Conservation (phyloP, 108 stramenopile species). For the Cyclotella choctawhatcheeana region DNA sequence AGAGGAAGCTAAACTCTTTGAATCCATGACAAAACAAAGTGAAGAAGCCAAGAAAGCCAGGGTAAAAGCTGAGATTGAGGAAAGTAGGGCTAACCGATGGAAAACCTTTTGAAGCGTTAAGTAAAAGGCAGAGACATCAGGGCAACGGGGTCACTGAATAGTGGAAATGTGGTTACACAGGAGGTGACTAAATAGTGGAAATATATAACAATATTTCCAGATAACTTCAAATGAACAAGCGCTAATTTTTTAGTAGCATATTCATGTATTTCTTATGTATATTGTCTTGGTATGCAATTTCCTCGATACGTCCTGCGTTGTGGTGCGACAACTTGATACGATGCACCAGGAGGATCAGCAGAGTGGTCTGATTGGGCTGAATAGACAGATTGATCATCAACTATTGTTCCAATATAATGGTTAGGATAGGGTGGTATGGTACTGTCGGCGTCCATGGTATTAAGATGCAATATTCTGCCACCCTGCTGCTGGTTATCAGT, state of each 20-base stretch:
- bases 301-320: neutral
- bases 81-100: constrained; percentile 48
- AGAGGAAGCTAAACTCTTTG: constrained; percentile 36
- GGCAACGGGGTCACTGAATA: neutral
- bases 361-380: constrained; percentile 40
- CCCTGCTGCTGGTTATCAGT: too few species aligned
- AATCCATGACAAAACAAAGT: constrained; percentile 22
- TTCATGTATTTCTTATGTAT: neutral
- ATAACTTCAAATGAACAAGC: too few species aligned
- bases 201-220: too few species aligned
- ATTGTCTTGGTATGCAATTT: too few species aligned
- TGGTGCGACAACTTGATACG: constrained; percentile 30
- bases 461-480: too few species aligned
- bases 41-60: constrained; percentile 20
- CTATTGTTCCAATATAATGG: neutral
- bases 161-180: neutral
- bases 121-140: neutral
- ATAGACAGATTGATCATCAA: constrained; percentile 32
- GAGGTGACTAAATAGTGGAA: too few species aligned
- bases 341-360: constrained; percentile 48
- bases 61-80: constrained; percentile 47
- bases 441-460: neutral
- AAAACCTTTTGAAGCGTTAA: constrained; percentile 56
- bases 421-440: constrained; percentile 6
- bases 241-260: neutral